Conservation (phyloP, 139 green algal species). For the Coccomyxa sp. region DNA sequence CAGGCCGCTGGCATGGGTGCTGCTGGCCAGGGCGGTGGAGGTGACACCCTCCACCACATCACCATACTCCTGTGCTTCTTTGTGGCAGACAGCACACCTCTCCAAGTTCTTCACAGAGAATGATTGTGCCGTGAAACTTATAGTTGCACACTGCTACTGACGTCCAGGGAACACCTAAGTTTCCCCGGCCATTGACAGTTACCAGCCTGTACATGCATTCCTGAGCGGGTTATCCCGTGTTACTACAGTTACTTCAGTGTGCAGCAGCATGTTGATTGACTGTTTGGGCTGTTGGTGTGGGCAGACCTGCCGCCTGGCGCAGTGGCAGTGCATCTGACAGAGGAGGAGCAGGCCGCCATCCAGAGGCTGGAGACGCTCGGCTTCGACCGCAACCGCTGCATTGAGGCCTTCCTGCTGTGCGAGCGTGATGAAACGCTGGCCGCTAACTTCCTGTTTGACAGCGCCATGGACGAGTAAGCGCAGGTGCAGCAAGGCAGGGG, state of each 20-base stretch:
- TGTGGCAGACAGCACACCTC: no score
- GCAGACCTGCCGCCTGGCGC: constrained; percentile 4
- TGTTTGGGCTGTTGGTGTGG: neutral
- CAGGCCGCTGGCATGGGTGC: constrained; percentile 33
- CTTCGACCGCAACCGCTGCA: constrained; percentile 72
- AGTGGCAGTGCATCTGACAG: constrained; percentile 38
- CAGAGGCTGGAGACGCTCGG: constrained; percentile 80
- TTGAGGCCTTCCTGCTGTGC: constrained; percentile 94
- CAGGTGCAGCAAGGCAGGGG: neutral
- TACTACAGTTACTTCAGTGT: no score
- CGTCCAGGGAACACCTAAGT: no score
- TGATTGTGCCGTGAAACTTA: no score
- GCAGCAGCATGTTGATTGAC: no score
- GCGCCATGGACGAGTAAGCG: constrained; percentile 19
- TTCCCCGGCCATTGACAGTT: no score
- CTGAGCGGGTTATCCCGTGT: no score
- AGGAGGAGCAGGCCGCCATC: constrained; percentile 76
- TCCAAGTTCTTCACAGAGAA: no score
- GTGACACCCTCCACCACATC: neutral
- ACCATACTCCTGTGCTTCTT: neutral
- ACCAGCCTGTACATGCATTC: no score
- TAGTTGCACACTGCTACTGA: no score
- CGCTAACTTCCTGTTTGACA: constrained; percentile 96
- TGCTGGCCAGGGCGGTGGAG: constrained; percentile 21
- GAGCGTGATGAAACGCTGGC: constrained; percentile 94